Percentiles rank a stretch among this genome's conserved stretches.
Conservation (phyloP, 208 protist genomes). For the Porcisia hertigi region DNA sequence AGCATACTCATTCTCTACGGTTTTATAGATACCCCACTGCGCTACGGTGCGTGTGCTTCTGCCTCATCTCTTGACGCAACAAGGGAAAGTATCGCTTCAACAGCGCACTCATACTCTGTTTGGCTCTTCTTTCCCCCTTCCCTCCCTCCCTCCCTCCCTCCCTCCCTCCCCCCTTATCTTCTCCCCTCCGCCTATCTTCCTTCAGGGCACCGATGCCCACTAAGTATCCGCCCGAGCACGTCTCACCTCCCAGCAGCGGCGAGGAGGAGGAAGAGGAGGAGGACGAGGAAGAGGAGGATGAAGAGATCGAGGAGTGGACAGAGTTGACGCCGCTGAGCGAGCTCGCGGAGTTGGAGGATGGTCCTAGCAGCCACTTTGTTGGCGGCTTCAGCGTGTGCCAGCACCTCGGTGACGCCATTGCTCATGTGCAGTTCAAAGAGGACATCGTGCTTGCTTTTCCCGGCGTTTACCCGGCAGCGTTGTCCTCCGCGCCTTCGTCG, state of each 20-base stretch:
- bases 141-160: neutral
- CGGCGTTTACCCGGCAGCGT: constrained; percentile 42
- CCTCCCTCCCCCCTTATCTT: neutral
- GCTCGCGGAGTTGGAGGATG: constrained; percentile 58
- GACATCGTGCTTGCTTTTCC: constrained; percentile 80
- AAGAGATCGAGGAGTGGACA: constrained; percentile 74
- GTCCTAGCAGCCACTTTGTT: constrained; percentile 76
- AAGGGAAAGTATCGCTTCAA: neutral
- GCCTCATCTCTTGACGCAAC: neutral
- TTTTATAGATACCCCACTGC: neutral
- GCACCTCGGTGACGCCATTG: constrained; percentile 53
- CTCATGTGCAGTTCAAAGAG: constrained; percentile 53
- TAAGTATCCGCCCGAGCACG: constrained; percentile 36
- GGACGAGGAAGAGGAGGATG: constrained; percentile 73
- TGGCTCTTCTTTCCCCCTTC: neutral
- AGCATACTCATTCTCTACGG: neutral
- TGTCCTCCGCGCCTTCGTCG: constrained; percentile 1
- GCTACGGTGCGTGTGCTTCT: neutral
- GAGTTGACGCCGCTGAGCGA: constrained; percentile 59
- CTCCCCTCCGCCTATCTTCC: neutral
- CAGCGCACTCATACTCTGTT: neutral
- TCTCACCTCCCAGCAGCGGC: constrained; percentile 38
- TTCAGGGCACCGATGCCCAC: constrained; percentile 29
- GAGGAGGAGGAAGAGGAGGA: constrained; percentile 75
- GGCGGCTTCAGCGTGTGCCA: constrained; percentile 72